Evolutionary conservation across 2,329 filamentous ascomycete species (phyloP).

Genomic region (Hypocrella siamensis): DNA sequence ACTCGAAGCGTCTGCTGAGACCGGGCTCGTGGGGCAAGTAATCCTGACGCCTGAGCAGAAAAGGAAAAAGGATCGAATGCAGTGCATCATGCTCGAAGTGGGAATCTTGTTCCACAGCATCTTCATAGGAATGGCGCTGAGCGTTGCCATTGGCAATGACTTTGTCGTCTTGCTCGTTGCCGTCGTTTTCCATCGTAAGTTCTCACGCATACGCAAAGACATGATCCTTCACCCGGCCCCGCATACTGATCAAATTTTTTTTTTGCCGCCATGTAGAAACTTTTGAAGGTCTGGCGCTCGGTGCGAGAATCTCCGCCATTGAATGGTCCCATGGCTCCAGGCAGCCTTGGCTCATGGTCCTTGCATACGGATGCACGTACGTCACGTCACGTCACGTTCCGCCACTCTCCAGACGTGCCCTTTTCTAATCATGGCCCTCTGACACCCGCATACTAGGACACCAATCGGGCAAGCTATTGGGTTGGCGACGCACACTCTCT

Average conservation of each 20-base stretch:
- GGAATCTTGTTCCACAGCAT: constrained; percentile 50
- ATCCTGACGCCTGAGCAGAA: constrained; percentile 34
- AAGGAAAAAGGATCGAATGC: constrained; percentile 49
- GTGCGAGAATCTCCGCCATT: constrained; percentile 46
- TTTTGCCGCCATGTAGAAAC: constrained; percentile 13
- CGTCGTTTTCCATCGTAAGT: constrained; percentile 52
- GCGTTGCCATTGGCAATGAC: constrained; percentile 58
- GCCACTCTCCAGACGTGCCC: neutral
- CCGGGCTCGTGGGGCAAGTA: neutral
- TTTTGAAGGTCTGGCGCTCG: constrained; percentile 44
- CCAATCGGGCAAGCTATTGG: constrained; percentile 62
- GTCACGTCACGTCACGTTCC: neutral
- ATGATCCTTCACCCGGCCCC: neutral
- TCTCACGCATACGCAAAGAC: neutral
- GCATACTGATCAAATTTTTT: neutral
- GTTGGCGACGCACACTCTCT: constrained; percentile 51
- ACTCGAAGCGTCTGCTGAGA: neutral
- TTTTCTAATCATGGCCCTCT: neutral
- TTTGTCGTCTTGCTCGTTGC: constrained; percentile 69
- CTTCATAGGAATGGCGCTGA: constrained; percentile 74
- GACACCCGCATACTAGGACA: constrained; percentile 25
- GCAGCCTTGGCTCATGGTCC: constrained; percentile 40
- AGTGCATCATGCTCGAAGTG: constrained; percentile 64
- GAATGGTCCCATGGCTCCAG: constrained; percentile 20
- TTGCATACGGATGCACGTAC: constrained; percentile 37